Conservation (phyloP, 2,329 filamentous ascomycete species). For the Thyridium curvatum region DNA sequence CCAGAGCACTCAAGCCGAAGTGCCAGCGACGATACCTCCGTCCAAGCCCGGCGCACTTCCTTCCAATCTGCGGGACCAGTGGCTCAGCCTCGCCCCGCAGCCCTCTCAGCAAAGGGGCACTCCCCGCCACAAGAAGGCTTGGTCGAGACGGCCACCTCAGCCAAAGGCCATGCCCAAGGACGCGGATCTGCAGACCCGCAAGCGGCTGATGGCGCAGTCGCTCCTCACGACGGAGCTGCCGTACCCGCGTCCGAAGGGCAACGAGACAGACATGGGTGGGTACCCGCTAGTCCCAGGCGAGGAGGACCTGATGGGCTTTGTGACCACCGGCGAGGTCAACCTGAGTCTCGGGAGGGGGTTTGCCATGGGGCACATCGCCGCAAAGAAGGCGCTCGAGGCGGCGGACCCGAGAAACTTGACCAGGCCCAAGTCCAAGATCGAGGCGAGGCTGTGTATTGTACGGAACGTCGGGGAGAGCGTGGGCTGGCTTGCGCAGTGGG, state of each 20-base stretch:
- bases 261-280: constrained; percentile 29
- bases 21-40: constrained; percentile 37
- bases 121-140: constrained; percentile 4
- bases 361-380: constrained; percentile 66
- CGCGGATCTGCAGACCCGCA: constrained; percentile 29
- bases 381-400: constrained; percentile 46
- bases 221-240: constrained; percentile 33
- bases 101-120: background rate
- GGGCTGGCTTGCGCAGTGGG: constrained; percentile 76
- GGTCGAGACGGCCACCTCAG: constrained; percentile 10
- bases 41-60: constrained; percentile 23
- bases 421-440: constrained; percentile 11
- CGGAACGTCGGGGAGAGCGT: constrained; percentile 72
- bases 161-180: constrained; percentile 13
- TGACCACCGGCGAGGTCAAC: constrained; percentile 81
- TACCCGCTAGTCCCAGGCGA: constrained; percentile 67
- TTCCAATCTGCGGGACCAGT: constrained; percentile 55
- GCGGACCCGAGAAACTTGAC: background rate
- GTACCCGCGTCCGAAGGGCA: constrained; percentile 27
- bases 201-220: constrained; percentile 38
- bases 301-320: constrained; percentile 78
- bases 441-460: constrained; percentile 65
- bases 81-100: constrained; percentile 50
- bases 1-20: constrained; percentile 30
- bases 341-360: constrained; percentile 69